Evolutionary conservation across 2,329 filamentous ascomycete species (phyloP), one percentile per base, ranked within the genome.

Genomic region (Apiospora kogelbergensis): DNA sequence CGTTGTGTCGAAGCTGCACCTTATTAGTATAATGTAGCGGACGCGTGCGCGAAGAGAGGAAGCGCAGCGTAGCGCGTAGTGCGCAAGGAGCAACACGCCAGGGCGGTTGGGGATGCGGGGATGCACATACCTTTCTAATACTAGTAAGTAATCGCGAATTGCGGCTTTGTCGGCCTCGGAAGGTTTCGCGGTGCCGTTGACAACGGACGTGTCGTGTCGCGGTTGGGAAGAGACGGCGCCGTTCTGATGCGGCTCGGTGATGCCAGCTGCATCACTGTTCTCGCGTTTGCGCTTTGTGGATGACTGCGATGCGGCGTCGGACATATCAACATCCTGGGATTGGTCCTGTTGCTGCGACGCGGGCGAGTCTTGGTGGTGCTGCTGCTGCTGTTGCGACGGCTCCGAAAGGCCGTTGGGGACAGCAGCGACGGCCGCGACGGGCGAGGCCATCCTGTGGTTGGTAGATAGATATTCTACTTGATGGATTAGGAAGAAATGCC

Each of bases 1-100:
- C 17, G 78, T 81, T 64, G 83, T 80, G 73, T 91, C 89, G 73
- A 85, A 81, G 70, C 89, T 91, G 71, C 13, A 26, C 48, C 33
- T 42, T 41, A 40, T 68, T 33, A 66, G 66, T 53, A 46, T 15
- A 37, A 40, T 46, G 30, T 67, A 17, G 40, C 48, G 22, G 17
- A 20, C 20, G 40, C 42, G 37, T 48, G 33, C 40, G 48, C 42
- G 53, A 22, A 11, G 53, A 65, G 30, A 41, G 26, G 24, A 46
- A n/a, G 20, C 22, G 45, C 37, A 63, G 65, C 33, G 46, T 42
- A 37, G 33, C 53, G 65, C 30, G 33, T 22, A 63, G 63, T 15
- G 26, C 41, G 24, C 41, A 57, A 40, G 11, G 60, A 45, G 17
- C 20, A n/a, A 33, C 11, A 33, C 17, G 15, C 41, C 45, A 37